A percentile compares a stretch with the other conserved stretches of the same genome.
Evolutionary conservation across 257 asterid genomes (phyloP).

Genomic region (Solanum tarapatanum): DNA sequence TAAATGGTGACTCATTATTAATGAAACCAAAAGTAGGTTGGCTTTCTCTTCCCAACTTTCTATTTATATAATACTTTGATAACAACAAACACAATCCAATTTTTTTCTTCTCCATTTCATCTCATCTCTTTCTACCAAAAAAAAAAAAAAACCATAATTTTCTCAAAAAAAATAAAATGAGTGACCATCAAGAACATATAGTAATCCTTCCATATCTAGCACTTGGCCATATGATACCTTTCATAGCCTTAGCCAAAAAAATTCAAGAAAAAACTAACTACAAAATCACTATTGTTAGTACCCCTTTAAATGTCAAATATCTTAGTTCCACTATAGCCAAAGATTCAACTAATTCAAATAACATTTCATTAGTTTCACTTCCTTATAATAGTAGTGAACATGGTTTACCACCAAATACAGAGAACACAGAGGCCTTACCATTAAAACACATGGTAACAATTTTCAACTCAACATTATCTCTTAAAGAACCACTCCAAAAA

Average conservation of each 20-base stretch:
- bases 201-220: conserved; percentile 62
- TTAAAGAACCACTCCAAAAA: conserved; percentile 22
- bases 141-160: not conserved
- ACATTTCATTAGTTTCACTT: conserved; percentile 33
- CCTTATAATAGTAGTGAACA: conserved; percentile 41
- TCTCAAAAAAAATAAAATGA: not conserved
- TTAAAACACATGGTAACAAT: conserved; percentile 28
- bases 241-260: conserved; percentile 39
- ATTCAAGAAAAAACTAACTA: conserved; percentile 20
- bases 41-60: not conserved
- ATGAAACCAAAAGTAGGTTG: not conserved
- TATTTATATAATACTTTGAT: not conserved
- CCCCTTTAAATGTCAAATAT: conserved; percentile 47
- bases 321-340: conserved; percentile 27
- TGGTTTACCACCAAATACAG: conserved; percentile 61
- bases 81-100: not conserved
- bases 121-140: not conserved
- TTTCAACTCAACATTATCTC: conserved; percentile 34
- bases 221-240: conserved; percentile 66
- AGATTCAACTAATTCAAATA: not conserved
- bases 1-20: not conserved
- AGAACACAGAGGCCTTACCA: conserved; percentile 64
- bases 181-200: conserved; percentile 15
- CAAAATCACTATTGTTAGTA: conserved; percentile 47
- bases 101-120: not conserved